phyloP scores from a whole-genome alignment of 2,329 filamentous ascomycete genomes.

The Cladosporium colombiae region DNA sequence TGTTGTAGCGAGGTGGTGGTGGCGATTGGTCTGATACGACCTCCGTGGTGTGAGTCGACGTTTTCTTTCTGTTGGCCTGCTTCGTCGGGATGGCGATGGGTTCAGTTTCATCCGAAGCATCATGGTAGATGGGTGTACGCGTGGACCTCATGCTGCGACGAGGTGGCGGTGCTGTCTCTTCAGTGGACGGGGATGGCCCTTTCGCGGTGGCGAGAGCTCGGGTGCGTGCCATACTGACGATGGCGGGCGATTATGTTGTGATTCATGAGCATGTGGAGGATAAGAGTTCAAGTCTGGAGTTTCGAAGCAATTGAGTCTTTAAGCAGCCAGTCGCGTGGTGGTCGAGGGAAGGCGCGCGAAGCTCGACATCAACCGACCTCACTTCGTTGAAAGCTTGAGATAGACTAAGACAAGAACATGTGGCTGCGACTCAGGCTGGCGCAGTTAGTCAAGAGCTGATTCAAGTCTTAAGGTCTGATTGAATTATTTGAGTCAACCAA shows the following conservation, averaged over 20 bases:
- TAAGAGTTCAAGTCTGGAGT: background rate
- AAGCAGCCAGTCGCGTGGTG: slow-evolving; percentile 4
- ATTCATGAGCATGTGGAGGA: background rate
- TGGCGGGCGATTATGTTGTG: background rate
- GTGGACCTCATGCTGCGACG: background rate
- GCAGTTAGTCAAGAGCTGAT: background rate
- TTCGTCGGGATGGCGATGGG: background rate
- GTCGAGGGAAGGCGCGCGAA: slow-evolving; percentile 2
- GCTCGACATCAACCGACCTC: background rate
- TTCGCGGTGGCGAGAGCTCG: background rate
- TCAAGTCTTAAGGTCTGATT: no score
- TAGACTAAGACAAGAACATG: background rate
- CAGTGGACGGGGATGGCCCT: background rate
- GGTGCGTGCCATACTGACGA: slow-evolving; percentile 1
- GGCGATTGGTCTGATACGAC: background rate
- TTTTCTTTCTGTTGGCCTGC: background rate
- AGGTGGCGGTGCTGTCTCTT: background rate
- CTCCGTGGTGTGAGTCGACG: background rate
- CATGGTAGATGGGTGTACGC: background rate
- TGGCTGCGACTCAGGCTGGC: background rate
- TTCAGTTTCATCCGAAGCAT: background rate
- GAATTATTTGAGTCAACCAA: no score
- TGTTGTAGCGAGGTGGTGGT: slow-evolving; percentile 8
- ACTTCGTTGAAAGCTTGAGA: background rate
- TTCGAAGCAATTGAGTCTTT: background rate